Conservation (phyloP, 371 early-diverging fungal species). For the Phascolomyces articulosus region DNA sequence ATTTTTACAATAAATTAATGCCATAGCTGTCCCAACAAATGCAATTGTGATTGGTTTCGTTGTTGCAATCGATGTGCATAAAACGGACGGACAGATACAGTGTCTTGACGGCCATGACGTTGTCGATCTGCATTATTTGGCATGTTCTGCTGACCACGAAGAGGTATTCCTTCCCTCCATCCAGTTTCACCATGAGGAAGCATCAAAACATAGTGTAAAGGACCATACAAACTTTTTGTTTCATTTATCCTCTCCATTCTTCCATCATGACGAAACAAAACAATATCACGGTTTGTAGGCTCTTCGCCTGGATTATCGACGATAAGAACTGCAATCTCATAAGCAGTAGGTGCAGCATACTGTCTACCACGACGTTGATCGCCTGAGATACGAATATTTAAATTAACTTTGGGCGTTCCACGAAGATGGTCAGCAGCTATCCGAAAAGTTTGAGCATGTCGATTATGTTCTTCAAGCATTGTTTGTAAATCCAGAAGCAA, state of each 20-base stretch:
- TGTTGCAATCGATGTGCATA: background rate
- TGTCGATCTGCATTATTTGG: background rate
- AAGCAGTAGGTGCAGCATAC: background rate
- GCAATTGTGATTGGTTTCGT: background rate
- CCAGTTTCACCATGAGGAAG: constrained; percentile 10
- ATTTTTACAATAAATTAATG: background rate
- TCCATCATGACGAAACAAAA: background rate
- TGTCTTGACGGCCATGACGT: background rate
- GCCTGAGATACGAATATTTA: constrained; percentile 2
- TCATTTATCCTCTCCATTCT: constrained; percentile 3
- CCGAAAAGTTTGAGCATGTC: background rate
- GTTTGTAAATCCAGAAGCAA: background rate
- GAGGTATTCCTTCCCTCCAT: background rate
- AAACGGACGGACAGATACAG: background rate
- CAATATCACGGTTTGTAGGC: background rate
- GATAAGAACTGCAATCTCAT: constrained; percentile 12
- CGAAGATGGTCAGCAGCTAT: constrained; percentile 5
- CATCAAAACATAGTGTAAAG: constrained; percentile 8
- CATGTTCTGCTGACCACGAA: background rate
- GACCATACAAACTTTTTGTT: constrained; percentile 3
- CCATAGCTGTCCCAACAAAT: background rate
- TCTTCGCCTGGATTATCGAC: background rate
- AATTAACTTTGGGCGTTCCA: background rate
- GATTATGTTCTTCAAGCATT: background rate
- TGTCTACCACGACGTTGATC: background rate